These are phyloP conservation scores for Hordeum marinum DNA, from an alignment of 176 grass and related monocot genomes.

Conservation along the genomic window DNA sequence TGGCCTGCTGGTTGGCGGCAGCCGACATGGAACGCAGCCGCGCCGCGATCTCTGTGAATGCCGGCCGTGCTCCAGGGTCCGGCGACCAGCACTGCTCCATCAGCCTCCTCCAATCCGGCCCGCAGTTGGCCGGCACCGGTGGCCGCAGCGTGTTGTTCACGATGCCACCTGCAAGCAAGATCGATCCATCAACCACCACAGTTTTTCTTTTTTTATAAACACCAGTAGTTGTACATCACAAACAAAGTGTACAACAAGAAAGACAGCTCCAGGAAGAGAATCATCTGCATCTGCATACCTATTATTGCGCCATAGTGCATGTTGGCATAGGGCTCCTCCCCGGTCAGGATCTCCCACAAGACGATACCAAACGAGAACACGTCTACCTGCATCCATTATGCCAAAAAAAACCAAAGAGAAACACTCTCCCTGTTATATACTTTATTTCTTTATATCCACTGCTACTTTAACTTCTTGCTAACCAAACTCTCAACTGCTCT, in stretches of 20 bases:
- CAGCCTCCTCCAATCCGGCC: conserved; percentile 49
- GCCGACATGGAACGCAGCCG: conserved; percentile 68
- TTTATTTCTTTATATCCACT: no score
- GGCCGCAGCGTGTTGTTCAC: conserved; percentile 72
- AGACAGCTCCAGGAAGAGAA: no score
- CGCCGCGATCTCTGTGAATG: conserved; percentile 75
- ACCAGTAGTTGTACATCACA: no score
- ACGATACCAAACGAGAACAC: conserved; percentile 80
- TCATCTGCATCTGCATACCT: conserved; percentile 11
- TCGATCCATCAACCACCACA: not conserved
- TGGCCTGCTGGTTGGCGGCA: conserved; percentile 45
- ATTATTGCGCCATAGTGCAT: conserved; percentile 50
- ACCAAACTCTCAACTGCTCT: not conserved
- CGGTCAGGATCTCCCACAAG: conserved; percentile 80
- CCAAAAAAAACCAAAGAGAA: no score
- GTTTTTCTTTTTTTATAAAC: no score
- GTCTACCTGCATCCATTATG: conserved; percentile 42
- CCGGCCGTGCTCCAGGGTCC: conserved; percentile 61
- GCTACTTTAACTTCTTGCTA: not conserved
- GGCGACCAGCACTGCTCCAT: conserved; percentile 83
- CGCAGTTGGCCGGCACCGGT: conserved; percentile 44
- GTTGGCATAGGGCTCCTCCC: conserved; percentile 64
- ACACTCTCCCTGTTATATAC: no score
- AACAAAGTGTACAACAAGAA: no score
- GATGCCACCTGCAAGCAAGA: conserved; percentile 47